Evolutionary conservation across 2,329 filamentous ascomycete genomes (phyloP), one percentile per base, ranked within the genome.

Genomic region (Fusarium succisae): DNA sequence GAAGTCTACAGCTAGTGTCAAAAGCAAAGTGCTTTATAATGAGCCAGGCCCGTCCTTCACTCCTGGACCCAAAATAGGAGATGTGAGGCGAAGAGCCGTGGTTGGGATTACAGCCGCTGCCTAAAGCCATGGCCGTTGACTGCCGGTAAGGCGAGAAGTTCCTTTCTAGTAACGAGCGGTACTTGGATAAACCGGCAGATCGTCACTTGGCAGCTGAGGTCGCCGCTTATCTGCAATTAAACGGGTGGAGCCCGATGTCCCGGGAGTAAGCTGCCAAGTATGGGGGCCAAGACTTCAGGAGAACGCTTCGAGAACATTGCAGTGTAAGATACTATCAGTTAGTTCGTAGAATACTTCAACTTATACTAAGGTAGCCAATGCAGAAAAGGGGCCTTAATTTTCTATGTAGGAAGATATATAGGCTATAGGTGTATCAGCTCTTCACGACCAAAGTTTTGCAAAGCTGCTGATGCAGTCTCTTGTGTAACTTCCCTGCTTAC

Each of bases 151-250:
- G 38, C 12, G 18, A 4, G 3, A 6, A 1, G n/a, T n/a, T n/a
- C n/a, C n/a, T n/a, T n/a, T 6, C 5, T 10, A 3, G 3, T 8
- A 35, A 2, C 12, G 8, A 22, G 28, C 3, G 12, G 24, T 22
- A 20, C n/a, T 45, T 45, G 57, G 44, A n/a, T 38, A 63, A 38
- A 18, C 7, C 62, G 62, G 44, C 62, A 62, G n/a, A 28, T 18
- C 10, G 8, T 17, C 18, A 11, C 62, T 65, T 65, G 58, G 58
- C 58, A 18, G 11, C 5, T 44, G 13, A 26, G 47, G 15, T 65
- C 45, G 63, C 45, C 63, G 63, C 59, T 65, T 64, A 64, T 64
- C 26, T 35, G 32, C 6, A 64, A 65, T 65, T 5, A 64, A 35
- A 65, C 22, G 2, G 38, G 39, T 65, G 58, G 63, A 65, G 39